Evolutionary conservation across 495 filamentous ascomycete species (phyloP), one percentile per base, ranked within the genome.

Genomic region (Collariella sp.): DNA sequence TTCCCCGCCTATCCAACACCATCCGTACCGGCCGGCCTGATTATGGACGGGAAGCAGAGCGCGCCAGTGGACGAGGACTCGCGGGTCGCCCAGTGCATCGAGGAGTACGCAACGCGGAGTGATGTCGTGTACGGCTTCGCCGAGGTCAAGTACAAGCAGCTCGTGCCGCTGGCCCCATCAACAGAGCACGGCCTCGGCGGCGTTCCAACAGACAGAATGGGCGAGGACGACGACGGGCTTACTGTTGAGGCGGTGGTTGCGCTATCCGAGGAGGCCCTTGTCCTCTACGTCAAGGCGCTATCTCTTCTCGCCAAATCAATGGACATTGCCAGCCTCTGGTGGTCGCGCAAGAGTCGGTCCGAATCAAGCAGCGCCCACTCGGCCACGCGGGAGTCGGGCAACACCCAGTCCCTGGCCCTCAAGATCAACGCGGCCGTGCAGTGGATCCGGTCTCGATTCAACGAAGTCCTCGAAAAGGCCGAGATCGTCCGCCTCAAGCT

Each of bases 41-140:
- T 89, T 48, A 83, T 79, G 13, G 87, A 93, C 60, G 82, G 80
- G 1, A 84, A 81, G 62, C 67, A 75, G 18, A 78, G 74, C 34
- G 65, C 70, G 5, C 78, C 79, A 9, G 66, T 81, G 9, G 91
- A 97, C 54, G 90, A 97, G 64, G 93, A 98, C 65, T 74, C 78
- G 40, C 80, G 77, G 62, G 83, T 85, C 23, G 80, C 93, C 6
- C 82, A 90, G 51, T 79, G 77, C 26, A 87, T 97, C 36, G 93
- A 98, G 68, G 90, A 97, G 52, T 84, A 84, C 46, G 94, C 94
- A 7, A 90, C 86, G 15, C 83, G 88, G 24, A 95, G 89, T 58
- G 90, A 98, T 65, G 91, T 96, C 29, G 89, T 98, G 1, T 97
- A 87, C 66, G 89, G 89, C 19, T 96, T 97, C 70, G 93, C 93